Evolutionary conservation across 352 stramenopile species (phyloP).

Genomic region (Globisporangium nodosum): DNA sequence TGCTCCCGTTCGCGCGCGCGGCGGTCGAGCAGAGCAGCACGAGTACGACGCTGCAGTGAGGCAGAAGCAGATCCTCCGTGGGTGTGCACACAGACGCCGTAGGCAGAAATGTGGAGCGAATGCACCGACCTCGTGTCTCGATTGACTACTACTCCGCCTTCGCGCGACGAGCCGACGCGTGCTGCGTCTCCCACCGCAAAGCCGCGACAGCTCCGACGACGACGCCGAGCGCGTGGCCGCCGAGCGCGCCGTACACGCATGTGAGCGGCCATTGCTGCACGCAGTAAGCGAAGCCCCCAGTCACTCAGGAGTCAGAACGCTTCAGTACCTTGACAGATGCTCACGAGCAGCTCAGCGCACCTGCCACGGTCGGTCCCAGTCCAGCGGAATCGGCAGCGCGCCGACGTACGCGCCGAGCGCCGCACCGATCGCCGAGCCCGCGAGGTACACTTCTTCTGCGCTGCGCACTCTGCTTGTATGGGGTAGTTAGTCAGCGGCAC

Average conservation of each 20-base stretch:
- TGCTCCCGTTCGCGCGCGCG: slow-evolving; percentile 18
- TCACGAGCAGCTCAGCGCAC: slow-evolving; percentile 21
- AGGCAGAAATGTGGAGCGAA: background rate
- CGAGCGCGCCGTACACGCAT: slow-evolving; percentile 68
- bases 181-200: background rate
- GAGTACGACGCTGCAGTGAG: background rate
- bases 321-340: background rate
- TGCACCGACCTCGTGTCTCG: background rate
- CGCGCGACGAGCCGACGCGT: background rate
- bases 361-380: slow-evolving; percentile 88
- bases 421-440: slow-evolving; percentile 48
- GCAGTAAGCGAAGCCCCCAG: background rate
- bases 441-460: slow-evolving; percentile 37
- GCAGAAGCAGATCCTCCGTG: background rate
- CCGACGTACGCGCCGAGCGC: slow-evolving; percentile 66
- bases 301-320: background rate
- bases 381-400: slow-evolving; percentile 73
- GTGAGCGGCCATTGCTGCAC: slow-evolving; percentile 82
- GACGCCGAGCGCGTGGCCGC: slow-evolving; percentile 41
- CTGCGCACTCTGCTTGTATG: slow-evolving; percentile 25
- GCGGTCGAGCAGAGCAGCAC: background rate
- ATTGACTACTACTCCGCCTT: background rate
- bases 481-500: background rate
- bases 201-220: slow-evolving; percentile 9
- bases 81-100: background rate